Percentiles rank a stretch among this genome's conserved stretches.
Evolutionary conservation across 2,329 filamentous ascomycete genomes (phyloP).

Genomic region (Fusarium miscanthi): DNA sequence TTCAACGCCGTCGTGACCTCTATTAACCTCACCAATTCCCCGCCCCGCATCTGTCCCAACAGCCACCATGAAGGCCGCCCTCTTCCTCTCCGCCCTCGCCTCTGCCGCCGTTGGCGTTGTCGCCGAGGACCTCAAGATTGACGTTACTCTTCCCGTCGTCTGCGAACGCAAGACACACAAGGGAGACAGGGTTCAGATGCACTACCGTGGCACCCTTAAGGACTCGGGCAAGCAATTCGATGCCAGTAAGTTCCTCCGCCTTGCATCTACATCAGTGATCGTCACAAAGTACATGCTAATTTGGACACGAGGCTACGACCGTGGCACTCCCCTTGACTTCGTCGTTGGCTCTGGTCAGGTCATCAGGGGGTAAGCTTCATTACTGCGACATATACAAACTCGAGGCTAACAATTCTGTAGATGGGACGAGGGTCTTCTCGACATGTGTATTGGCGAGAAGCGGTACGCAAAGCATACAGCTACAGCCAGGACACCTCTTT

Average conservation of each 20-base stretch:
- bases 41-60: slow-evolving; percentile 22
- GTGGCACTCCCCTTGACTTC: slow-evolving; percentile 81
- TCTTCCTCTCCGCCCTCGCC: slow-evolving; percentile 63
- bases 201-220: slow-evolving; percentile 87
- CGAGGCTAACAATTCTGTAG: slow-evolving; percentile 54
- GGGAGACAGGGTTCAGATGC: slow-evolving; percentile 85
- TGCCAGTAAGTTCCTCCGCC: slow-evolving; percentile 63
- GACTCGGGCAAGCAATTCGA: slow-evolving; percentile 84
- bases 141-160: slow-evolving; percentile 77
- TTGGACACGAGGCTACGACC: slow-evolving; percentile 70
- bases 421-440: slow-evolving; percentile 90
- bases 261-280: slow-evolving; percentile 7
- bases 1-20: slow-evolving; percentile 11
- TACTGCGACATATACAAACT: slow-evolving; percentile 9
- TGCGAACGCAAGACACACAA: slow-evolving; percentile 81
- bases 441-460: slow-evolving; percentile 97
- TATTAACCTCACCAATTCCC: slow-evolving; percentile 8
- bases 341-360: slow-evolving; percentile 83
- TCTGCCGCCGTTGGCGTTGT: slow-evolving; percentile 63
- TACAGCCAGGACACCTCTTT: neutral
- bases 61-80: slow-evolving; percentile 60
- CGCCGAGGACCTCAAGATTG: slow-evolving; percentile 76
- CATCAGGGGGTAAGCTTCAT: slow-evolving; percentile 78
- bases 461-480: slow-evolving; percentile 56
- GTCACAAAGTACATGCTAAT: slow-evolving; percentile 15